Conservation (phyloP, 805 yeast genomes). For the Pichia heedii region DNA sequence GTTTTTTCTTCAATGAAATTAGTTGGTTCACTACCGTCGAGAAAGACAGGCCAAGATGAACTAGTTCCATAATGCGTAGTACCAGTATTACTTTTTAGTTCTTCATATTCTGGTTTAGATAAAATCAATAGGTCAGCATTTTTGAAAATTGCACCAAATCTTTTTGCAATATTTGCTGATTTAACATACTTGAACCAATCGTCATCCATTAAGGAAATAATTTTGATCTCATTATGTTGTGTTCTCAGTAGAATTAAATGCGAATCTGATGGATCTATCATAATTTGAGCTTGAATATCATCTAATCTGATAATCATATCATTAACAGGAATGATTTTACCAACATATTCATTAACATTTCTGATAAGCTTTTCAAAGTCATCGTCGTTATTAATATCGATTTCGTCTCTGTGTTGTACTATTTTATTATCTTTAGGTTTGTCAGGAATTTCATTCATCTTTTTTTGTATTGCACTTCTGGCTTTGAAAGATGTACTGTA, state of each 20-base stretch:
- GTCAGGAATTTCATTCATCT: background rate
- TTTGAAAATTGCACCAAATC: constrained; percentile 60
- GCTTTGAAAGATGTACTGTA: constrained; percentile 25
- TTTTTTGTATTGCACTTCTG: constrained; percentile 21
- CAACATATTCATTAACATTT: constrained; percentile 26
- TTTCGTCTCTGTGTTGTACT: background rate
- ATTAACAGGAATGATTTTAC: constrained; percentile 32
- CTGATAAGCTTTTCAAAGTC: constrained; percentile 47
- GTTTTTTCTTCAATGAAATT: constrained; percentile 33
- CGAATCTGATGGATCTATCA: constrained; percentile 41
- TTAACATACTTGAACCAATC: constrained; percentile 9
- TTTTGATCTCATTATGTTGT: constrained; percentile 59
- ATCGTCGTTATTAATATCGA: constrained; percentile 8
- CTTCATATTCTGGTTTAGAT: constrained; percentile 38
- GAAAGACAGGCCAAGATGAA: constrained; percentile 82
- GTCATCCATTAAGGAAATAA: constrained; percentile 50
- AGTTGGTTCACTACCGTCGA: constrained; percentile 49
- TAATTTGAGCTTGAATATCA: constrained; percentile 76
- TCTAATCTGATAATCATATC: constrained; percentile 59
- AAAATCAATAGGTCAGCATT: constrained; percentile 69
- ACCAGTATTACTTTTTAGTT: constrained; percentile 28
- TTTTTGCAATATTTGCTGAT: constrained; percentile 41
- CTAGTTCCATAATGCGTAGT: constrained; percentile 62
- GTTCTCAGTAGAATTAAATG: constrained; percentile 64
- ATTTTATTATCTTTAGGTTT: background rate